Conservation (phyloP, 768 basidiomycete species). For the Suillus decipiens region DNA sequence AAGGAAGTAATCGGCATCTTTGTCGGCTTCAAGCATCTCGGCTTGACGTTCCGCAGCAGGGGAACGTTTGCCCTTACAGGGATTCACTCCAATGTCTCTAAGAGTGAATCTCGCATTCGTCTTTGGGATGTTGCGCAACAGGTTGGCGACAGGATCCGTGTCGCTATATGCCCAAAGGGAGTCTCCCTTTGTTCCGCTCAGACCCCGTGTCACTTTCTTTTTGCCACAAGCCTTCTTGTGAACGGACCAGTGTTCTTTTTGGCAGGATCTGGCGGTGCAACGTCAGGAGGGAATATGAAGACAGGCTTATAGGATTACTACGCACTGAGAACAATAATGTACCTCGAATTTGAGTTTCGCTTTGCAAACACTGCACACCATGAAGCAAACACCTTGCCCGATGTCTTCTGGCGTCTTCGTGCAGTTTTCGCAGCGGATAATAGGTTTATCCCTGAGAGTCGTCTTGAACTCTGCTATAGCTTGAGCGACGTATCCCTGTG, state of each 20-base stretch:
- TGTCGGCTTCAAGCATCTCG: conserved; percentile 20
- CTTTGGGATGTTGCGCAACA: not conserved
- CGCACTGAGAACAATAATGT: conserved; percentile 23
- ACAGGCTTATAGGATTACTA: not conserved
- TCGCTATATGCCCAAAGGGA: conserved; percentile 12
- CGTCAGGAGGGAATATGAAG: not conserved
- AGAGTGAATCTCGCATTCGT: conserved; percentile 1
- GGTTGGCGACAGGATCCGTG: conserved; percentile 5
- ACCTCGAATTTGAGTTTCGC: conserved; percentile 18
- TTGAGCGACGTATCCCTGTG: not conserved
- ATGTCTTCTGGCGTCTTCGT: conserved; percentile 19
- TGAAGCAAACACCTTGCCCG: conserved; percentile 18
- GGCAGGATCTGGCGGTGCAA: conserved; percentile 17
- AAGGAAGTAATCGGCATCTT: conserved; percentile 22
- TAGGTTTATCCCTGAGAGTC: conserved; percentile 16
- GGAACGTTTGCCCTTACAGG: conserved; percentile 11
- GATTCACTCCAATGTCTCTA: conserved; percentile 15
- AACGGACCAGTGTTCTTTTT: conserved; percentile 18
- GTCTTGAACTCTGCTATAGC: not conserved
- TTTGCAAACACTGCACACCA: conserved; percentile 25
- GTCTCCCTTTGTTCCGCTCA: conserved; percentile 22
- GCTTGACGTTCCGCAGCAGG: conserved; percentile 24
- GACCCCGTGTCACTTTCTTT: conserved; percentile 17
- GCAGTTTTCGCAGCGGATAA: conserved; percentile 24
- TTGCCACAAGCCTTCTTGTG: conserved; percentile 24